A percentile compares a stretch with the other conserved stretches of the same genome.
Evolutionary conservation across 176 grass and related monocot genomes (phyloP).

Genomic region (Musa schizocarpa): DNA sequence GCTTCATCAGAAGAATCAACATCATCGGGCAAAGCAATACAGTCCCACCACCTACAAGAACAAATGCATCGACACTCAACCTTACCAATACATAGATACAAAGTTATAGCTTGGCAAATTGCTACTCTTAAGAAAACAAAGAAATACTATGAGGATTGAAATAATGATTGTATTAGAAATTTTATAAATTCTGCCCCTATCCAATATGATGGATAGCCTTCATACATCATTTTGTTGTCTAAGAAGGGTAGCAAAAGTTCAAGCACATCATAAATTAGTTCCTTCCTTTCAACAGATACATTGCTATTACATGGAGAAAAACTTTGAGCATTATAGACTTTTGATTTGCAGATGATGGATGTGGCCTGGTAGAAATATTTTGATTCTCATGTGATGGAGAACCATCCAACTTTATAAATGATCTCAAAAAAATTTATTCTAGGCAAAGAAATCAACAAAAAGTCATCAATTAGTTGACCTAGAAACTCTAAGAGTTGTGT

Average conservation of each 20-base stretch:
- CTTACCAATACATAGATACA: neutral
- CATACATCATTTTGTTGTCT: neutral
- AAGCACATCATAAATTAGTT: neutral
- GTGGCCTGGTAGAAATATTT: neutral
- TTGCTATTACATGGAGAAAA: neutral
- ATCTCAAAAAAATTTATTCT: too few species aligned
- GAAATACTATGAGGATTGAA: neutral
- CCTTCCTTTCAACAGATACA: neutral
- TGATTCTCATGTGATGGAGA: neutral
- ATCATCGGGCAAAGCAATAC: conserved; percentile 83
- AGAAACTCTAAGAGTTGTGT: too few species aligned
- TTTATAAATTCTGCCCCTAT: neutral
- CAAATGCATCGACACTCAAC: neutral
- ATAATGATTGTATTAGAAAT: neutral
- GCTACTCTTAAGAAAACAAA: neutral
- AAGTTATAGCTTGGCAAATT: neutral
- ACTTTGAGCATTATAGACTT: neutral
- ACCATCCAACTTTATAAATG: neutral
- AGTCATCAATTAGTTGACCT: too few species aligned
- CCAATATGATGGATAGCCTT: neutral
- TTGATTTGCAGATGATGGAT: neutral
- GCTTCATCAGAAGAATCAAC: conserved; percentile 57
- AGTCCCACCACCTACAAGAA: conserved; percentile 92
- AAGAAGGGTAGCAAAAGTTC: neutral
- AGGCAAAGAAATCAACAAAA: too few species aligned